These are phyloP conservation scores for Cladophialophora bantiana DNA, from an alignment of 2,329 filamentous ascomycete genomes.

Conservation along the genomic window DNA sequence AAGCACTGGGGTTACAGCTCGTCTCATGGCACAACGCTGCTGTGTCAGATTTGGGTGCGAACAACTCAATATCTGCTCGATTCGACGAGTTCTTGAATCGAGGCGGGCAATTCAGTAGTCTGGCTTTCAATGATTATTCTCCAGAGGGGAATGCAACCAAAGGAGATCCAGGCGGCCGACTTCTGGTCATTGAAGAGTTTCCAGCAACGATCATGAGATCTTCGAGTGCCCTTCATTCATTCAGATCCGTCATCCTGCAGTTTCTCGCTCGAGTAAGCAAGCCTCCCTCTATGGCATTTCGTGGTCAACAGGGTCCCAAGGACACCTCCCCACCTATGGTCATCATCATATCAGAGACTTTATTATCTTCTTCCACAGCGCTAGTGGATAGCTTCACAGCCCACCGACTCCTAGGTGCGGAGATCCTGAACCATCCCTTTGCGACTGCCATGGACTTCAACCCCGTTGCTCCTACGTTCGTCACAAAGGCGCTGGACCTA, in stretches of 20 bases:
- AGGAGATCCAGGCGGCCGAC: slow-evolving; percentile 49
- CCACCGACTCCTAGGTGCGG: slow-evolving; percentile 84
- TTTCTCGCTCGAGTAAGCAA: slow-evolving; percentile 75
- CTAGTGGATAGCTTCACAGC: slow-evolving; percentile 91
- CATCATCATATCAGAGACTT: slow-evolving; percentile 89
- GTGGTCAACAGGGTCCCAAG: slow-evolving; percentile 40
- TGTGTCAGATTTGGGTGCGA: slow-evolving; percentile 64
- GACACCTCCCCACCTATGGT: slow-evolving; percentile 74
- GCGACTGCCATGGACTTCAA: slow-evolving; percentile 90
- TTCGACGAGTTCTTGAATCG: slow-evolving; percentile 92
- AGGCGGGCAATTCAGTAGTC: slow-evolving; percentile 77
- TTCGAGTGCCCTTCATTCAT: slow-evolving; percentile 70
- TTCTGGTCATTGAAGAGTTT: slow-evolving; percentile 83
- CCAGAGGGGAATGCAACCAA: slow-evolving; percentile 21
- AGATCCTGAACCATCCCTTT: slow-evolving; percentile 81
- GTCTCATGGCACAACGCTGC: slow-evolving; percentile 91
- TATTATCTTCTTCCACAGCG: slow-evolving; percentile 83
- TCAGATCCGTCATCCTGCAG: slow-evolving; percentile 76
- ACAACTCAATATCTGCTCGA: slow-evolving; percentile 74
- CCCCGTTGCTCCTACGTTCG: slow-evolving; percentile 81
- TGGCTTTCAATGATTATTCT: slow-evolving; percentile 57
- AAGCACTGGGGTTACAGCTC: slow-evolving; percentile 76
- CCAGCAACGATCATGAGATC: slow-evolving; percentile 75
- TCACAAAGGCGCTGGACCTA: slow-evolving; percentile 82
- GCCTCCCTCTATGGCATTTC: slow-evolving; percentile 55